phyloP scores from a whole-genome alignment of 306 rosid species.

The Morella rubra region DNA sequence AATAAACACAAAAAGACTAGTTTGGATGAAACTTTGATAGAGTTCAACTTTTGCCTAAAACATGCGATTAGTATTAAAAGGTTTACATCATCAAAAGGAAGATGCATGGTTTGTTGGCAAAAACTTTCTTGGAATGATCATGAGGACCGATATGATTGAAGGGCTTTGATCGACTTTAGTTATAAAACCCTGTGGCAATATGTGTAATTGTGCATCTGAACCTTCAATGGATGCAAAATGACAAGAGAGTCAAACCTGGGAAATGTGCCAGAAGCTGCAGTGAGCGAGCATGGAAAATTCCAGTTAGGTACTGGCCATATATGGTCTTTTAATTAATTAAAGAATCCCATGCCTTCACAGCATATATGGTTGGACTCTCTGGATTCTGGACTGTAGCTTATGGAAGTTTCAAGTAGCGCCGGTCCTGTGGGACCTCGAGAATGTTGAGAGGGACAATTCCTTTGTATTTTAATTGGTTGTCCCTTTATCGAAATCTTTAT shows the following conservation, averaged over 20 bases:
- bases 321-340: conserved; percentile 30
- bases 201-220: conserved; percentile 16
- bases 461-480: conserved; percentile 19
- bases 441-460: conserved; percentile 38
- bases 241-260: conserved; percentile 38
- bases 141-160: neutral
- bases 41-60: too few species aligned
- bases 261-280: conserved; percentile 33
- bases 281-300: conserved; percentile 37
- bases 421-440: conserved; percentile 45
- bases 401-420: conserved; percentile 44
- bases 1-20: too few species aligned
- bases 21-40: too few species aligned
- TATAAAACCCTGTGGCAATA: conserved; percentile 15
- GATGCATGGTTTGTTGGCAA: neutral
- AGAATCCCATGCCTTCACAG: conserved; percentile 38
- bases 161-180: neutral
- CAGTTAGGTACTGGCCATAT: conserved; percentile 39
- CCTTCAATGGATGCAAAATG: conserved; percentile 21
- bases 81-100: neutral
- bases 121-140: neutral
- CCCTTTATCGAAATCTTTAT: conserved; percentile 18
- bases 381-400: conserved; percentile 49
- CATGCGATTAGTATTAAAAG: neutral
- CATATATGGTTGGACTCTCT: conserved; percentile 23